Percentiles rank a stretch among this genome's conserved stretches.
These are phyloP conservation scores for Aspergillus carbonarius DNA, from an alignment of 2,329 filamentous ascomycete genomes.

Conservation along the genomic window DNA sequence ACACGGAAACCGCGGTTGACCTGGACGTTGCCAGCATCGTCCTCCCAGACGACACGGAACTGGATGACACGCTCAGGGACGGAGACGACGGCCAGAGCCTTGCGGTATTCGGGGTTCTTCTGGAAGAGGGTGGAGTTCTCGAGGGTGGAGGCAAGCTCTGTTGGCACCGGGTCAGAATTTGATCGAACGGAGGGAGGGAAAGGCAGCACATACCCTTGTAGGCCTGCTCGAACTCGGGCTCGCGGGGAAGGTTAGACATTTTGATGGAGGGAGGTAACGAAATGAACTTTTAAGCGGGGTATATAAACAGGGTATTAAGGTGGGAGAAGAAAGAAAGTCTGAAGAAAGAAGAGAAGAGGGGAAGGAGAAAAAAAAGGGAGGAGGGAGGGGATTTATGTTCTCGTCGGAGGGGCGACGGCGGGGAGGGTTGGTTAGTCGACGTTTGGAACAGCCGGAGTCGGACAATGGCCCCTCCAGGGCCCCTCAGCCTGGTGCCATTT, in stretches of 20 bases:
- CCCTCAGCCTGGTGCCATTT: slow-evolving; percentile 32
- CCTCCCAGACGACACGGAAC: slow-evolving; percentile 96
- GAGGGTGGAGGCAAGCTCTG: slow-evolving; percentile 92
- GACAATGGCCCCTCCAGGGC: no score
- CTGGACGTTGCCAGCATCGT: slow-evolving; percentile 81
- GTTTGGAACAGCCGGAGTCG: slow-evolving; percentile 32
- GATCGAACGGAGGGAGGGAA: not conserved
- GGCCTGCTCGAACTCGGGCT: slow-evolving; percentile 99
- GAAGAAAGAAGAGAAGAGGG: slow-evolving; percentile 13
- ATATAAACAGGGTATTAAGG: slow-evolving; percentile 9
- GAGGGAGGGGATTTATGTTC: slow-evolving; percentile 25
- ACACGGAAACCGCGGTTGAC: slow-evolving; percentile 95
- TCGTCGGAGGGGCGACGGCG: not conserved
- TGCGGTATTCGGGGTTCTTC: slow-evolving; percentile 92
- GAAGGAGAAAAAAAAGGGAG: slow-evolving; percentile 2
- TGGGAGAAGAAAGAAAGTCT: slow-evolving; percentile 15
- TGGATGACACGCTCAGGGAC: slow-evolving; percentile 95
- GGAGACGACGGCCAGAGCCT: slow-evolving; percentile 80
- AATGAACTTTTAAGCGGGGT: slow-evolving; percentile 6
- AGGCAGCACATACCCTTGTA: slow-evolving; percentile 71
- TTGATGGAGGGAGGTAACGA: slow-evolving; percentile 24
- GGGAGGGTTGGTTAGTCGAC: no score
- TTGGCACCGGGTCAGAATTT: slow-evolving; percentile 6
- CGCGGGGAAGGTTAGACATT: slow-evolving; percentile 81
- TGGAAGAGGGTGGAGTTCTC: slow-evolving; percentile 91